Evolutionary conservation across 768 basidiomycete species (phyloP).

Genomic region (Calvatia gigantea): DNA sequence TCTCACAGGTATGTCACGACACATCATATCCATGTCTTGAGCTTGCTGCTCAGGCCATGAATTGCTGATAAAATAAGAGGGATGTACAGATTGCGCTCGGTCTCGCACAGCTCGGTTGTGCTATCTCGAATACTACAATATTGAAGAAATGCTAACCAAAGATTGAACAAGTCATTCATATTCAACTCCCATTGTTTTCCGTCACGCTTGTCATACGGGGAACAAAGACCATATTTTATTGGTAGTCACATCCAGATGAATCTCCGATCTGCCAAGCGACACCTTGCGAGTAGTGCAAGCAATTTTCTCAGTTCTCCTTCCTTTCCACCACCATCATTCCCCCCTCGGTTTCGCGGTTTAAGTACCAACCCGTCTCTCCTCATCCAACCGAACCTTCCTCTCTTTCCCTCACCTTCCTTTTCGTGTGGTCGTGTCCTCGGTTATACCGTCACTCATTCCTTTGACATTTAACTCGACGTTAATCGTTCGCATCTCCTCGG

Average conservation of each 20-base stretch:
- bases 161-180: too few species aligned
- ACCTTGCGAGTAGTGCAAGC: background rate
- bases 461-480: constrained; percentile 1
- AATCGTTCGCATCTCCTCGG: background rate
- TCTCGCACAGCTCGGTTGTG: too few species aligned
- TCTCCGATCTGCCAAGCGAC: constrained; percentile 9
- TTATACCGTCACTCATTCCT: constrained; percentile 14
- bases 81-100: too few species aligned
- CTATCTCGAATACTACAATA: too few species aligned
- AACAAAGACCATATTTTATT: constrained; percentile 3
- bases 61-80: too few species aligned
- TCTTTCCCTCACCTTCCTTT: constrained; percentile 17
- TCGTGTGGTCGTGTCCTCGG: constrained; percentile 14
- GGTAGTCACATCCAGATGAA: constrained; percentile 4
- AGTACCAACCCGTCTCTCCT: constrained; percentile 8
- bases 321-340: constrained; percentile 8
- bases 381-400: constrained; percentile 6
- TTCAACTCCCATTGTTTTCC: background rate
- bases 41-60: too few species aligned
- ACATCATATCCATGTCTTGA: too few species aligned
- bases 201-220: background rate
- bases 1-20: too few species aligned
- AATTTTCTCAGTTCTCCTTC: constrained; percentile 7
- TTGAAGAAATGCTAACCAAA: too few species aligned
- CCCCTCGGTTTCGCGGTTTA: constrained; percentile 7